These are phyloP conservation scores for Parastagonospora avenae DNA, from an alignment of 2,329 filamentous ascomycete genomes.

Conservation along the genomic window DNA sequence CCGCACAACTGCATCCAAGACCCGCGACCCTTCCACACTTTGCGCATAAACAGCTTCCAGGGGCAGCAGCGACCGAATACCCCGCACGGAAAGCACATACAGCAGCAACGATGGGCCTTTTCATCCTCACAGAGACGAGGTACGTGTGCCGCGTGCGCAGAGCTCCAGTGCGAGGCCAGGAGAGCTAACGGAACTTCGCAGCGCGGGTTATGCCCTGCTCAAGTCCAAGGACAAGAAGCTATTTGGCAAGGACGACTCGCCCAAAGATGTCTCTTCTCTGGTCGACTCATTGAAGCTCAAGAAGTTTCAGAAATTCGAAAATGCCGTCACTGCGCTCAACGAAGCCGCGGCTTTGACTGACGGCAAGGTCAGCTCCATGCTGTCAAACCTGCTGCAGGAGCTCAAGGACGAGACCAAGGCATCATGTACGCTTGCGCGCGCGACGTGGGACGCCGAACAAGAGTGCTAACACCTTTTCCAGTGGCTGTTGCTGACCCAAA, in stretches of 20 bases:
- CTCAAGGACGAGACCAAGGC: constrained; percentile 98
- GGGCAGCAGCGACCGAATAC: constrained; percentile 12
- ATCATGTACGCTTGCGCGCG: constrained; percentile 55
- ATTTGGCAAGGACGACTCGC: constrained; percentile 78
- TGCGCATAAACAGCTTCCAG: constrained; percentile 12
- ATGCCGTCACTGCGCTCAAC: constrained; percentile 84
- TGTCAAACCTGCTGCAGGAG: constrained; percentile 79
- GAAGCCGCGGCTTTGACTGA: constrained; percentile 80
- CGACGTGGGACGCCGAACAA: not conserved
- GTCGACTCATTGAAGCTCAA: constrained; percentile 94
- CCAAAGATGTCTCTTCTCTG: constrained; percentile 80
- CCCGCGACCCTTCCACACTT: constrained; percentile 20
- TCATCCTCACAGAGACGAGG: constrained; percentile 45
- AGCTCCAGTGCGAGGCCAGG: constrained; percentile 1
- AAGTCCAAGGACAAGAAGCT: constrained; percentile 99
- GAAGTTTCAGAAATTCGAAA: constrained; percentile 96
- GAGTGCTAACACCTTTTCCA: constrained; percentile 18
- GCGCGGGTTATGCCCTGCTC: constrained; percentile 96
- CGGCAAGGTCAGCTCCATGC: constrained; percentile 90
- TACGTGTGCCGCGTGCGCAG: constrained; percentile 15
- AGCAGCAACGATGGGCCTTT: constrained; percentile 49
- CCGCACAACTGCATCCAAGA: constrained; percentile 18
- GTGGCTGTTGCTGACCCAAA: constrained; percentile 92
- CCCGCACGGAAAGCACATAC: constrained; percentile 7
- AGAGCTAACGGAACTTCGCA: constrained; percentile 55